Evolutionary conservation across 306 rosid species (phyloP), one percentile per base, ranked within the genome.

Genomic region (Hippophae tibetana): DNA sequence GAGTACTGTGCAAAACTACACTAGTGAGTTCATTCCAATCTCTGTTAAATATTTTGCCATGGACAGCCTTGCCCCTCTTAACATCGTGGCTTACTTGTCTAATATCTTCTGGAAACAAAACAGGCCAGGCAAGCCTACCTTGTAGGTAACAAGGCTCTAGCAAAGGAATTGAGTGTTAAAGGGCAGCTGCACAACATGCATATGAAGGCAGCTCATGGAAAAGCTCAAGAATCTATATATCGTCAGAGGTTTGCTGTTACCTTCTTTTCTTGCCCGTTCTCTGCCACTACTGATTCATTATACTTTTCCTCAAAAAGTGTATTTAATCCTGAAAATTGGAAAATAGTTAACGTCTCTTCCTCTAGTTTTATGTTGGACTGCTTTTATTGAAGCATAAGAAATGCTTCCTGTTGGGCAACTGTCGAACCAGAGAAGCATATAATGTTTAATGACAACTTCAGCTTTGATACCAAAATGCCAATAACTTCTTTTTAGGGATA

Each of bases 91-190:
- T 54, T 48, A 31, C 38, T 26, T 42, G 65, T 57, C 62, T 50
- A 70, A 69, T 71, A 31, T 12, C 58, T 74, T 62, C 49, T 61
- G 13, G 62, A 46, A 47, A 48, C 42, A 76, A 72, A 69, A 73
- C 81, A 90, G 98, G 98, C 98, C 63, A 89, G 92, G 6, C 97
- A 90, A 76, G 97, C 97, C 5, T 90, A 87, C 77, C 82, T 87
- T 43, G 51, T 87, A 38, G 98, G 98, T 47, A 90, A 90, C 64
- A 90, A 90, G 69, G 90, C 98, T 65, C 73, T 87, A 47, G 98
- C 98, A 56, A 90, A 87, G 84, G 98, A 90, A 43, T 74, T 90
- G 69, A 81, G 98, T 56, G 89, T 52, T 14, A 87, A 90, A 73
- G 98, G 96, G 69, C 96, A 90, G 74, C 69, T 90, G 49, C 89